Conservation (phyloP, 371 early-diverging fungal species). For the Synchytrium microbalum region DNA sequence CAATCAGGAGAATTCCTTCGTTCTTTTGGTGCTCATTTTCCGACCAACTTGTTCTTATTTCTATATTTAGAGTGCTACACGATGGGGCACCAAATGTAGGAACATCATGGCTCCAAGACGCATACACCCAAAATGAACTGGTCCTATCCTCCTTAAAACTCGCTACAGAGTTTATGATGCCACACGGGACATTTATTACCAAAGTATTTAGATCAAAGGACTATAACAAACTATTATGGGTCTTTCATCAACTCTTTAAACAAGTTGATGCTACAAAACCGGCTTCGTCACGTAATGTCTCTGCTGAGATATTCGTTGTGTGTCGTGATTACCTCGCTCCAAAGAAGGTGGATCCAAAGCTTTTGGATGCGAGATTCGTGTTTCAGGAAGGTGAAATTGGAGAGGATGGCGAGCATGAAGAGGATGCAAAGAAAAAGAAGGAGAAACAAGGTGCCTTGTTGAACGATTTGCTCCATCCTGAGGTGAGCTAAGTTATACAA, state of each 20-base stretch:
- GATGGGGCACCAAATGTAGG: constrained; percentile 99
- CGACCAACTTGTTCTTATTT: neutral
- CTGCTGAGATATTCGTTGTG: constrained; percentile 99
- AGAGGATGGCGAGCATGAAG: constrained; percentile 36
- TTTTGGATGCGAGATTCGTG: constrained; percentile 90
- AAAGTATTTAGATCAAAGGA: constrained; percentile 99
- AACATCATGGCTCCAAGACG: constrained; percentile 96
- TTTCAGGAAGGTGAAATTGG: constrained; percentile 72
- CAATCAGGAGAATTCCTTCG: neutral
- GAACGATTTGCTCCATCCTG: constrained; percentile 72
- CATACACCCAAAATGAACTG: constrained; percentile 96
- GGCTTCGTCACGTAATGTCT: constrained; percentile 97
- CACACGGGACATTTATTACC: constrained; percentile 98
- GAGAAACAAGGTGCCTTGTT: constrained; percentile 32
- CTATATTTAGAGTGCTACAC: constrained; percentile 74
- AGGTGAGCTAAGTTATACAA: constrained; percentile 27
- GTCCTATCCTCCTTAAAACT: constrained; percentile 92
- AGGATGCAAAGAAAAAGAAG: constrained; percentile 35
- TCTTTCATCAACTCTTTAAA: constrained; percentile 95
- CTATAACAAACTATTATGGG: constrained; percentile 97
- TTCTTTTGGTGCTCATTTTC: too few species aligned
- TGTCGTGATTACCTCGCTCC: constrained; percentile 93
- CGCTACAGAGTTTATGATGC: constrained; percentile 89
- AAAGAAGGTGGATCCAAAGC: constrained; percentile 89
- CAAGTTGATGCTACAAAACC: constrained; percentile 99